Evolutionary conservation across 306 rosid genomes (phyloP), one percentile per base, ranked within the genome.

Genomic region (Quercus wislizeni): DNA sequence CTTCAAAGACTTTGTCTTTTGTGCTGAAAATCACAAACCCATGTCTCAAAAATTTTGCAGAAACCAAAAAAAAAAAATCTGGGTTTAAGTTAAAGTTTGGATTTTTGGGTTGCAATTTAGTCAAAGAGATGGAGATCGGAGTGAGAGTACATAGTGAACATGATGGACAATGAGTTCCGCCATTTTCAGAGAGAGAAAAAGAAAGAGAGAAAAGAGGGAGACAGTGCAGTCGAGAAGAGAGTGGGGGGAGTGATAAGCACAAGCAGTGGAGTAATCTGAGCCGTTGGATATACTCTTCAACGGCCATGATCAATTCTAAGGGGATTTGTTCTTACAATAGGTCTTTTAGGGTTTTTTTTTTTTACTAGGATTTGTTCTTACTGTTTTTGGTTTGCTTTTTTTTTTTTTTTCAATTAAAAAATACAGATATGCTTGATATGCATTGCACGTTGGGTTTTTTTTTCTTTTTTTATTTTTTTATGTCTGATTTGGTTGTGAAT

Each of bases 191-290:
- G 82, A 64, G 79, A 83, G 79, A 17, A 51, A 43, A 49, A n/a
- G 51, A 21, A 28, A 17, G 71, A 23, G 59, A 35, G 74, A 33
- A 3, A 55, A 59, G 59, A 68, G 20, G 58, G 80, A 75, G 90
- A 74, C 80, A 81, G 91, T 75, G 79, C 70, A 85, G 90, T 71
- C 84, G 30, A 78, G 71, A 74, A 82, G 86, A 28, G 69, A 33
- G 69, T 49, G 17, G 78, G 84, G 74, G 69, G 83, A 86, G 85
- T 84, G 94, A 93, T 88, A 90, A 93, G 90, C 92, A 86, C 85
- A 1, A 90, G 85, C 61, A 21, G 72, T 20, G 76, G 73, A 55
- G 23, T 2, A 33, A 80, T 79, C 74, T n/a, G 10, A 17, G 21
- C 92, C 92, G 91, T 88, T 82, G 49, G 91, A 87, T 78, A 5